phyloP scores from a whole-genome alignment of 345 rosid species.

The Diplotaxis tenuifolia region DNA sequence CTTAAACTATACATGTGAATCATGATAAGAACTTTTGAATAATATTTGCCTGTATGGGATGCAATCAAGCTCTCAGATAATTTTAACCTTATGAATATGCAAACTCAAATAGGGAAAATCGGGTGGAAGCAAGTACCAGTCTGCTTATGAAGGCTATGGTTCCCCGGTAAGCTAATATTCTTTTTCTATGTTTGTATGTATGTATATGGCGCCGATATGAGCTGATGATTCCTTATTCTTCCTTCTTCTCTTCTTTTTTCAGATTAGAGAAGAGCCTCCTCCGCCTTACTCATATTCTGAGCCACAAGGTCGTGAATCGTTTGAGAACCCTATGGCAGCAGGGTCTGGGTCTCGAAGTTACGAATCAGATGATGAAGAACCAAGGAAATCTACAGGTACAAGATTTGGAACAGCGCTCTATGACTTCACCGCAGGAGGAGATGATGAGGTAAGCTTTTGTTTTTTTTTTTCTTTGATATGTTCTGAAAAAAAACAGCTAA shows the following conservation, averaged over 20 bases:
- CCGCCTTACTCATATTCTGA: slow-evolving; percentile 74
- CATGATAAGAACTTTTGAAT: not conserved
- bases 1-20: not conserved
- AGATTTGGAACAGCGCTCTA: slow-evolving; percentile 83
- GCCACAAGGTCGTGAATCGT: slow-evolving; percentile 56
- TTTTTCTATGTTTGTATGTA: not conserved
- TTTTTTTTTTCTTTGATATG: not conserved
- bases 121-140: slow-evolving; percentile 54
- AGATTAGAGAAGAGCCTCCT: slow-evolving; percentile 96
- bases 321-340: slow-evolving; percentile 74
- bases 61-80: not conserved
- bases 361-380: slow-evolving; percentile 65
- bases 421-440: slow-evolving; percentile 99
- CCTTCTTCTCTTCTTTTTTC: slow-evolving; percentile 21
- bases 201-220: not conserved
- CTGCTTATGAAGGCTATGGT: slow-evolving; percentile 61
- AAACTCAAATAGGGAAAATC: slow-evolving; percentile 55
- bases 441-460: slow-evolving; percentile 71
- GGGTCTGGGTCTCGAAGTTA: slow-evolving; percentile 60
- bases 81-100: slow-evolving; percentile 3
- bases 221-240: not conserved
- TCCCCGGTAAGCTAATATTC: slow-evolving; percentile 58
- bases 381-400: slow-evolving; percentile 54
- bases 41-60: slow-evolving; percentile 1
- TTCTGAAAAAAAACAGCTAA: not conserved